Evolutionary conservation across 2,329 filamentous ascomycete species (phyloP).

Genomic region (Calonectria hawksworthii): DNA sequence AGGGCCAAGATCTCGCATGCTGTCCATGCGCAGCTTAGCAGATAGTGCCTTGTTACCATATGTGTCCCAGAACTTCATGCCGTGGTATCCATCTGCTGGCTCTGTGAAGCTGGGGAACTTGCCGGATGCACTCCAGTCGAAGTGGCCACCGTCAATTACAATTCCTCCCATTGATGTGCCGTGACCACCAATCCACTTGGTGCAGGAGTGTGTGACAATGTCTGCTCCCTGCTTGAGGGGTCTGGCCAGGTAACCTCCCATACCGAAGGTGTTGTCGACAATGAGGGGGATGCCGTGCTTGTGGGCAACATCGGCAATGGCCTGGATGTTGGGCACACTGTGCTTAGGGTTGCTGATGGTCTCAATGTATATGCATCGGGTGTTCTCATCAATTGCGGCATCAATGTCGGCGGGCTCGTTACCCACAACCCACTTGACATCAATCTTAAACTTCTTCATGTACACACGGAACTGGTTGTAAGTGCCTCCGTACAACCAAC

Average conservation of each 20-base stretch:
- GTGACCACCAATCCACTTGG: conserved; percentile 82
- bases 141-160: conserved; percentile 77
- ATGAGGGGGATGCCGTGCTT: conserved; percentile 74
- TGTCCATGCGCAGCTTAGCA: conserved; percentile 78
- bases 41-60: conserved; percentile 76
- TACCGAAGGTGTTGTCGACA: conserved; percentile 82
- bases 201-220: conserved; percentile 79
- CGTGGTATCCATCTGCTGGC: conserved; percentile 77
- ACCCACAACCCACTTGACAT: conserved; percentile 86
- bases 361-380: conserved; percentile 91
- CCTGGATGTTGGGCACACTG: conserved; percentile 92
- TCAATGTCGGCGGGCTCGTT: conserved; percentile 81
- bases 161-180: conserved; percentile 79
- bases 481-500: conserved; percentile 91
- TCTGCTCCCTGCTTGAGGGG: conserved; percentile 80
- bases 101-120: conserved; percentile 81
- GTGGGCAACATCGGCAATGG: conserved; percentile 84
- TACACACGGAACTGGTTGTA: conserved; percentile 97
- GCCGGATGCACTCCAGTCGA: conserved; percentile 76
- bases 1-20: conserved; percentile 77
- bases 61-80: conserved; percentile 79
- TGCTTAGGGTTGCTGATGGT: conserved; percentile 93
- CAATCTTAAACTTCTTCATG: conserved; percentile 78
- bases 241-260: conserved; percentile 74
- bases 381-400: conserved; percentile 87